Conservation (phyloP, 257 asterid species). For the Ocimum tenuiflorum region DNA sequence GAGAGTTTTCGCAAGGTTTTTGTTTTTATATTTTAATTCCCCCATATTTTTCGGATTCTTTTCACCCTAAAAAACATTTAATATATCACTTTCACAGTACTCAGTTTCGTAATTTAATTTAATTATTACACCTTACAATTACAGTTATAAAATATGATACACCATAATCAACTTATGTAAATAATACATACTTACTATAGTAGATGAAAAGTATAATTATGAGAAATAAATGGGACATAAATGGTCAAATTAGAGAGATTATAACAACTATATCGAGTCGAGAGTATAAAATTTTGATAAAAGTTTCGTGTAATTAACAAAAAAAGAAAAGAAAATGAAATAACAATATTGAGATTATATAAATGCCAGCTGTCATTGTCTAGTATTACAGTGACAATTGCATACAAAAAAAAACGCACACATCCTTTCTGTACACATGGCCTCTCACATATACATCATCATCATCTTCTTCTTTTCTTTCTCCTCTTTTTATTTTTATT, state of each 20-base stretch:
- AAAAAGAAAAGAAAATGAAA: not conserved
- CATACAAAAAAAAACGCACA: conserved; percentile 7
- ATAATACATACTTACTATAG: too few relatives aligned
- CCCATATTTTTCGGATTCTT: not conserved
- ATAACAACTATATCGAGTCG: too few relatives aligned
- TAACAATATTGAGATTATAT: not conserved
- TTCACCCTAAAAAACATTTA: too few relatives aligned
- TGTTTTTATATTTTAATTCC: not conserved
- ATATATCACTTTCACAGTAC: too few relatives aligned
- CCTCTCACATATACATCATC: conserved; percentile 18
- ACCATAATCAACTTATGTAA: too few relatives aligned
- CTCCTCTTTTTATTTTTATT: not conserved
- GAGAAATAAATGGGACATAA: too few relatives aligned
- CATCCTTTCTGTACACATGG: conserved; percentile 29
- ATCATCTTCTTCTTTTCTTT: not conserved
- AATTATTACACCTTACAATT: too few relatives aligned
- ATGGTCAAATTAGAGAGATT: too few relatives aligned
- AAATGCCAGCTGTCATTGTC: conserved; percentile 33
- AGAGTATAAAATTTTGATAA: too few relatives aligned
- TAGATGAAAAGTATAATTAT: too few relatives aligned
- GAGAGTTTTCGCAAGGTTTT: conserved; percentile 23
- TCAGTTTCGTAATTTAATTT: too few relatives aligned
- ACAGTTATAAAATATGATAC: too few relatives aligned
- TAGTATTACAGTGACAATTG: conserved; percentile 12
- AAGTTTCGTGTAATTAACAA: not conserved